These are phyloP conservation scores for Iodosphaeria phyllophila DNA, from an alignment of 2,329 filamentous ascomycete genomes.

Conservation along the genomic window DNA sequence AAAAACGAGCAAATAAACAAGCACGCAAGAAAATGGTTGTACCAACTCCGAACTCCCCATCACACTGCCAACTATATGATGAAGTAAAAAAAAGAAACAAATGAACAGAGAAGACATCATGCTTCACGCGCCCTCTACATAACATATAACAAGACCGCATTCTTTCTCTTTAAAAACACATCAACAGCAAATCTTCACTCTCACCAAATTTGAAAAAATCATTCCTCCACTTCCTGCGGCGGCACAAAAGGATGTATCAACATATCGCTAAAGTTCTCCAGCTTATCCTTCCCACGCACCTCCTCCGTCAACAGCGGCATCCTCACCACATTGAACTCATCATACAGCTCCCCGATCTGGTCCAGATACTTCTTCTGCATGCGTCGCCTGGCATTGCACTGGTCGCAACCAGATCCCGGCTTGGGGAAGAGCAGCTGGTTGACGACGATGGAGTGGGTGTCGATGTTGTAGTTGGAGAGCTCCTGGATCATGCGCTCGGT, in stretches of 20 bases:
- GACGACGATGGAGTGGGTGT: constrained; percentile 93
- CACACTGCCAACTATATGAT: no score
- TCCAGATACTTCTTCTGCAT: constrained; percentile 99
- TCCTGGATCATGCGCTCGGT: constrained; percentile 99
- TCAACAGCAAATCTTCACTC: no score
- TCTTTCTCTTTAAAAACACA: constrained; percentile 1
- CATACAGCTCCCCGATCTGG: constrained; percentile 95
- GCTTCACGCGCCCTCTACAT: no score
- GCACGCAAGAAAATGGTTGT: no score
- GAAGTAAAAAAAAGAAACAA: no score
- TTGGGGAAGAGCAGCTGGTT: constrained; percentile 94
- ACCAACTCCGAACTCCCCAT: no score
- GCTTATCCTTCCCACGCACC: constrained; percentile 81
- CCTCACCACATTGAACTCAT: constrained; percentile 97
- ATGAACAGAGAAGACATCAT: no score
- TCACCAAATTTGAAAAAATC: no score
- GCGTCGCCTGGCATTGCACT: constrained; percentile 84
- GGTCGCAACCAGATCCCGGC: constrained; percentile 69
- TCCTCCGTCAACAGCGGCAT: constrained; percentile 95
- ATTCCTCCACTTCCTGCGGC: constrained; percentile 27
- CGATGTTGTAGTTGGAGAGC: constrained; percentile 78
- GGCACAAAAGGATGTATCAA: constrained; percentile 58
- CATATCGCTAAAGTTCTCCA: constrained; percentile 83
- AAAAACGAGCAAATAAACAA: no score
- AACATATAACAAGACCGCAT: no score